Evolutionary conservation across 1,139 yeast species (phyloP).

Genomic region (Kurtzmaniella quercitrusa): DNA sequence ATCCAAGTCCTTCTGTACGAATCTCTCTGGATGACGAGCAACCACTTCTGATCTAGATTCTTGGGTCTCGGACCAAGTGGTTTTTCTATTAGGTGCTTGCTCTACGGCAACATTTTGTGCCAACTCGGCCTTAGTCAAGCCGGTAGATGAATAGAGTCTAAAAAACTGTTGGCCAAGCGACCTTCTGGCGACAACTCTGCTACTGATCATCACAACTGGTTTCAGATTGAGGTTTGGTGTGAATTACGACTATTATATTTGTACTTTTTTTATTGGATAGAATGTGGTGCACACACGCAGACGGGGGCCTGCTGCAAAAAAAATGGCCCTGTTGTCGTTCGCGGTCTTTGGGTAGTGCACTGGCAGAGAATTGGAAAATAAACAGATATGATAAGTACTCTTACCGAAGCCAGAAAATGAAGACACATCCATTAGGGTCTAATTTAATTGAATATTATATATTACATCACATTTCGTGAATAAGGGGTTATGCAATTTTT

Average conservation of each 20-base stretch:
- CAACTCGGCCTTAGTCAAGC: slow-evolving; percentile 37
- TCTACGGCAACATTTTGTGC: slow-evolving; percentile 29
- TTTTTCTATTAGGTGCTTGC: slow-evolving; percentile 75
- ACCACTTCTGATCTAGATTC: slow-evolving; percentile 57
- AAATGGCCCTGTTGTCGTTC: too few relatives aligned
- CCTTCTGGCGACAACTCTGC: slow-evolving; percentile 9
- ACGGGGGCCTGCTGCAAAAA: too few relatives aligned
- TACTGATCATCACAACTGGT: slow-evolving; percentile 1
- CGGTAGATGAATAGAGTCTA: slow-evolving; percentile 24
- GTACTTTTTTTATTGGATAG: slow-evolving; percentile 5
- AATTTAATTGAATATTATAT: too few relatives aligned
- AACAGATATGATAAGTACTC: too few relatives aligned
- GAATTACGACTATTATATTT: slow-evolving; percentile 2
- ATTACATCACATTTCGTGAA: too few relatives aligned
- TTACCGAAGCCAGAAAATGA: too few relatives aligned
- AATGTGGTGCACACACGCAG: slow-evolving; percentile 4
- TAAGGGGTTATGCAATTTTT: too few relatives aligned
- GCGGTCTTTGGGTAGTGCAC: too few relatives aligned
- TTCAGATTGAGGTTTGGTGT: background rate
- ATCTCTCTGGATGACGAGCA: slow-evolving; percentile 55
- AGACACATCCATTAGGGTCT: too few relatives aligned
- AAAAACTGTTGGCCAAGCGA: slow-evolving; percentile 6
- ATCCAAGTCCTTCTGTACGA: slow-evolving; percentile 65
- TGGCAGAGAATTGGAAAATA: too few relatives aligned
- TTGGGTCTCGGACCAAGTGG: slow-evolving; percentile 72